Evolutionary conservation across 345 rosid genomes (phyloP).

Genomic region (Boechera retrofracta): DNA sequence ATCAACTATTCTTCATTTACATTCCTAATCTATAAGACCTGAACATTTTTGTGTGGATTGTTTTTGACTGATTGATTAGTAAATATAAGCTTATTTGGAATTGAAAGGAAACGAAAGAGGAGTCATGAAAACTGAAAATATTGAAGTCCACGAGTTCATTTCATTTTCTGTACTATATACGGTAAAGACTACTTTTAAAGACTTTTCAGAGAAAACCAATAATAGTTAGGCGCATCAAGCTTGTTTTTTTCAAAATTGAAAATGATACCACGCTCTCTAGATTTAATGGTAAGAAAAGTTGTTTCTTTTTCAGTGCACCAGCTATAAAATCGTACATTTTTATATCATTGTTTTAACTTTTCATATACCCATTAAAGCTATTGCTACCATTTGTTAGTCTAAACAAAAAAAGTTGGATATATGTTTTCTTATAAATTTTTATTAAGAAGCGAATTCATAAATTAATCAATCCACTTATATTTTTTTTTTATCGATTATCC

Average conservation of each 20-base stretch:
- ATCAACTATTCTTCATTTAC: not conserved
- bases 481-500: not conserved
- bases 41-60: not conserved
- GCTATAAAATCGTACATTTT: constrained; percentile 36
- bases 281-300: constrained; percentile 43
- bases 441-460: not conserved
- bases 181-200: constrained; percentile 33
- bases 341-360: constrained; percentile 42
- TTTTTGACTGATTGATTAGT: not conserved
- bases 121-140: not conserved
- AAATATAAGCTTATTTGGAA: not conserved
- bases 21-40: too few species aligned
- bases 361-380: constrained; percentile 29
- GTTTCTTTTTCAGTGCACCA: constrained; percentile 51
- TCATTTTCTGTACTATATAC: constrained; percentile 15
- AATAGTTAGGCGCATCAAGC: constrained; percentile 42
- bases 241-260: constrained; percentile 36
- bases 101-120: not conserved
- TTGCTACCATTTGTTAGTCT: constrained; percentile 3
- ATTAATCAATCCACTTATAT: constrained; percentile 2
- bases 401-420: not conserved
- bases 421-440: not conserved
- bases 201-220: constrained; percentile 42
- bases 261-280: constrained; percentile 35
- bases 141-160: constrained; percentile 25